Conservation (phyloP, 139 green algal species). For the Chlorella vulgaris region DNA sequence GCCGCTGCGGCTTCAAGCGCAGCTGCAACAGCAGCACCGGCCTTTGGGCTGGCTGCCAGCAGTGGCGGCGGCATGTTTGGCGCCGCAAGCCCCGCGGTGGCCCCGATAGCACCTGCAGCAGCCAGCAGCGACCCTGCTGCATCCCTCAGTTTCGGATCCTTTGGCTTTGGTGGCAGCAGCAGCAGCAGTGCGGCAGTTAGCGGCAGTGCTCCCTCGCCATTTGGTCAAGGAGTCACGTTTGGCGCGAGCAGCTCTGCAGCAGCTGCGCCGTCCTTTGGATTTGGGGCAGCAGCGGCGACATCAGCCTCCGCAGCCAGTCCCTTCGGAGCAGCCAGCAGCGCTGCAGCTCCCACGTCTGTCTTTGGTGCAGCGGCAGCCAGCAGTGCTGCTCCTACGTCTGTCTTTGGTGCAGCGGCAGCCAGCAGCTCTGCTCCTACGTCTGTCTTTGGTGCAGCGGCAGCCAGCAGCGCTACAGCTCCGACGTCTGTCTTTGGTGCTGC, state of each 20-base stretch:
- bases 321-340: conserved; percentile 29
- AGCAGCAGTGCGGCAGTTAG: background rate
- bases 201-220: background rate
- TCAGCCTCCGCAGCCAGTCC: too few species aligned
- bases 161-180: conserved; percentile 20
- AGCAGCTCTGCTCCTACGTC: background rate
- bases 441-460: background rate
- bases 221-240: background rate
- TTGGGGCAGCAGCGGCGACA: background rate
- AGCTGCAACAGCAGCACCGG: background rate
- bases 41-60: conserved; percentile 7
- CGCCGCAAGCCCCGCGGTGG: background rate
- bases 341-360: background rate
- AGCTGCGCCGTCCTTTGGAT: background rate
- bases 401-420: conserved; percentile 6
- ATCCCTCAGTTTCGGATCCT: conserved; percentile 25
- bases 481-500: background rate
- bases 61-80: conserved; percentile 20
- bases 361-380: conserved; percentile 26
- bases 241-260: background rate
- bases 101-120: background rate
- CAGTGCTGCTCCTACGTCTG: background rate
- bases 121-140: background rate
- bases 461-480: background rate
- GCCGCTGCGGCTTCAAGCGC: background rate